These are phyloP conservation scores for Dalbergia oliveri DNA, from an alignment of 306 rosid species.

Conservation along the genomic window DNA sequence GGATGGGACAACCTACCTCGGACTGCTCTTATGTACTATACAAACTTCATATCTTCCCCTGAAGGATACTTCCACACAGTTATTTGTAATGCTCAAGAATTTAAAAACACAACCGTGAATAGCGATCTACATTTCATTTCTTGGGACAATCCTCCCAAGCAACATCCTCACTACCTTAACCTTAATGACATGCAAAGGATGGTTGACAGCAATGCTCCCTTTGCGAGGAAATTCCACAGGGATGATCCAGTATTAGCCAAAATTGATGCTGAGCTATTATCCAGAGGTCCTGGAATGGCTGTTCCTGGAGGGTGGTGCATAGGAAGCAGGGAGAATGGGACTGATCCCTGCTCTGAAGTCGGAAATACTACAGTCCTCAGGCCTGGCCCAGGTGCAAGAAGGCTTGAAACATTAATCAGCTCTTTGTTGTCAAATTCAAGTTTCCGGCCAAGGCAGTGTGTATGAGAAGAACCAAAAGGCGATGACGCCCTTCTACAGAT, in stretches of 20 bases:
- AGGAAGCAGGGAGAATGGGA: slow-evolving; percentile 81
- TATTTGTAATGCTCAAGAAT: slow-evolving; percentile 91
- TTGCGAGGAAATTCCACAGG: slow-evolving; percentile 86
- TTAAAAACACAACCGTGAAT: slow-evolving; percentile 94
- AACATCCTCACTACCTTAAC: slow-evolving; percentile 94
- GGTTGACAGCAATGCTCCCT: slow-evolving; percentile 88
- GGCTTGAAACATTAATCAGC: slow-evolving; percentile 78
- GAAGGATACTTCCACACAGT: slow-evolving; percentile 99
- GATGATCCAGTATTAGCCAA: slow-evolving; percentile 84
- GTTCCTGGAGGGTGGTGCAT: slow-evolving; percentile 99
- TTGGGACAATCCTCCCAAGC: slow-evolving; percentile 99
- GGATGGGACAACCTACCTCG: slow-evolving; percentile 99
- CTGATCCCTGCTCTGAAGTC: slow-evolving; percentile 76
- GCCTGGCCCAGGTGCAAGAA: slow-evolving; percentile 81
- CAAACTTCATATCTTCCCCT: slow-evolving; percentile 95
- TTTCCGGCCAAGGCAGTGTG: slow-evolving; percentile 87
- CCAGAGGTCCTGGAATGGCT: slow-evolving; percentile 69
- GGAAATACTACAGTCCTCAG: slow-evolving; percentile 73
- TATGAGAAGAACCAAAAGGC: slow-evolving; percentile 53
- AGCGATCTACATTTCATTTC: slow-evolving; percentile 92
- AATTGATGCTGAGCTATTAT: slow-evolving; percentile 76
- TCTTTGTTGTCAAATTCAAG: slow-evolving; percentile 71
- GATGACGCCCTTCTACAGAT: slow-evolving; percentile 36
- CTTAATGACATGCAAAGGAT: slow-evolving; percentile 69
- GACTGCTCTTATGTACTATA: slow-evolving; percentile 88